A percentile compares a stretch with the other conserved stretches of the same genome.
Evolutionary conservation across 192 early-diverging fungal species (phyloP).

Genomic region (Pecoramyces ruminantium): DNA sequence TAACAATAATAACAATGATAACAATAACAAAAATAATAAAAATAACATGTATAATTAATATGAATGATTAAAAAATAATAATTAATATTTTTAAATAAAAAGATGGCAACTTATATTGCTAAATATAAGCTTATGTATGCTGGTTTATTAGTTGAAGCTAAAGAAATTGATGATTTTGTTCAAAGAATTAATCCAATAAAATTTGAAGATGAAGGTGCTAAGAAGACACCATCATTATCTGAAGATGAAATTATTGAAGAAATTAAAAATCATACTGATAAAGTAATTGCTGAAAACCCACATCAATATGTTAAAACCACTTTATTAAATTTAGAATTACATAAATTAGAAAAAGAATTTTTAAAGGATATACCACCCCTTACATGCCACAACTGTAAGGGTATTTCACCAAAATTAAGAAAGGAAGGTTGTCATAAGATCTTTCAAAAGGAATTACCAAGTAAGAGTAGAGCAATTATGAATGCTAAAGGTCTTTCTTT

Average conservation of each 20-base stretch:
- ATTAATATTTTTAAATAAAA: background rate
- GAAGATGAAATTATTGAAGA: slow-evolving; percentile 14
- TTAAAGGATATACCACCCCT: slow-evolving; percentile 18
- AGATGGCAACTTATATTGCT: slow-evolving; percentile 22
- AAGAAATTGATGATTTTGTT: slow-evolving; percentile 52
- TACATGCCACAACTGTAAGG: slow-evolving; percentile 50
- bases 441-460: slow-evolving; percentile 53
- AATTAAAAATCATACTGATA: slow-evolving; percentile 10
- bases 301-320: slow-evolving; percentile 13
- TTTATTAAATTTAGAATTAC: slow-evolving; percentile 20
- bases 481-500: slow-evolving; percentile 27
- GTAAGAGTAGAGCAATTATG: slow-evolving; percentile 46
- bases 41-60: too few species aligned
- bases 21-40: too few species aligned
- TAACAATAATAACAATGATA: too few species aligned
- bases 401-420: slow-evolving; percentile 47
- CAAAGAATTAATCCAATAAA: slow-evolving; percentile 2
- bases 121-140: slow-evolving; percentile 73
- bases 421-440: slow-evolving; percentile 71
- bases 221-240: background rate
- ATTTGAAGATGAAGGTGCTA: background rate
- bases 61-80: background rate
- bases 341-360: slow-evolving; percentile 26
- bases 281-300: slow-evolving; percentile 6
- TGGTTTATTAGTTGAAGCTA: slow-evolving; percentile 72